These are phyloP conservation scores for Lippia alba DNA, from an alignment of 305 asterid genomes.

Conservation along the genomic window DNA sequence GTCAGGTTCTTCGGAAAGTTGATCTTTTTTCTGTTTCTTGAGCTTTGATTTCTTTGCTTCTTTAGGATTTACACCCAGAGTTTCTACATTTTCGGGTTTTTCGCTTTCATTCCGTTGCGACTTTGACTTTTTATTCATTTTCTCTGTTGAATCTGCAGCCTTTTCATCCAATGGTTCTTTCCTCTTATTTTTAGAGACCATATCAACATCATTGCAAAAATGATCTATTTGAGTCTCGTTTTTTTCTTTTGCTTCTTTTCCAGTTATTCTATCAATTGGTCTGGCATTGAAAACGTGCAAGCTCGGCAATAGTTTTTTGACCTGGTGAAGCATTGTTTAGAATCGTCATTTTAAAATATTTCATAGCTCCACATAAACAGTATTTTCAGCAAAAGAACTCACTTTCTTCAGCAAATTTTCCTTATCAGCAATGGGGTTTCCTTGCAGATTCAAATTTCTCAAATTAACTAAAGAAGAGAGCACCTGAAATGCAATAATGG, in stretches of 20 bases:
- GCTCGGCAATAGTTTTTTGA: slow-evolving; percentile 68
- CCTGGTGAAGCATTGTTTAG: slow-evolving; percentile 52
- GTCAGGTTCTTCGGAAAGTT: slow-evolving; percentile 31
- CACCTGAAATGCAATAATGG: slow-evolving; percentile 53
- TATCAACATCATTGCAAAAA: slow-evolving; percentile 31
- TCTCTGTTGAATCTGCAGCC: slow-evolving; percentile 26
- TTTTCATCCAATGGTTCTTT: slow-evolving; percentile 41
- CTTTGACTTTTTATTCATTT: slow-evolving; percentile 45
- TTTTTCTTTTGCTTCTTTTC: slow-evolving; percentile 46
- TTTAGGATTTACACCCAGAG: slow-evolving; percentile 28
- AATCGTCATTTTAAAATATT: slow-evolving; percentile 29
- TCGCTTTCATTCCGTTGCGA: slow-evolving; percentile 32
- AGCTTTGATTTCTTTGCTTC: slow-evolving; percentile 45
- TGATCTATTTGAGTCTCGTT: slow-evolving; percentile 29
- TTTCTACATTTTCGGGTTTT: slow-evolving; percentile 31
- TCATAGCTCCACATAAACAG: slow-evolving; percentile 14
- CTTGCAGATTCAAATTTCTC: slow-evolving; percentile 85
- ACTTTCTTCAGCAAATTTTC: slow-evolving; percentile 74
- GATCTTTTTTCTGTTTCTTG: slow-evolving; percentile 46
- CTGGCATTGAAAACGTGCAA: slow-evolving; percentile 68
- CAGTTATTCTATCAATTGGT: slow-evolving; percentile 57
- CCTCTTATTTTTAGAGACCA: slow-evolving; percentile 43
- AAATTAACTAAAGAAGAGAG: slow-evolving; percentile 68
- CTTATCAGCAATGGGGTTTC: slow-evolving; percentile 85
- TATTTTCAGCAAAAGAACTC: slow-evolving; percentile 29